phyloP scores from a whole-genome alignment of 1,139 yeast genomes.

The Taiozyma onychis region DNA sequence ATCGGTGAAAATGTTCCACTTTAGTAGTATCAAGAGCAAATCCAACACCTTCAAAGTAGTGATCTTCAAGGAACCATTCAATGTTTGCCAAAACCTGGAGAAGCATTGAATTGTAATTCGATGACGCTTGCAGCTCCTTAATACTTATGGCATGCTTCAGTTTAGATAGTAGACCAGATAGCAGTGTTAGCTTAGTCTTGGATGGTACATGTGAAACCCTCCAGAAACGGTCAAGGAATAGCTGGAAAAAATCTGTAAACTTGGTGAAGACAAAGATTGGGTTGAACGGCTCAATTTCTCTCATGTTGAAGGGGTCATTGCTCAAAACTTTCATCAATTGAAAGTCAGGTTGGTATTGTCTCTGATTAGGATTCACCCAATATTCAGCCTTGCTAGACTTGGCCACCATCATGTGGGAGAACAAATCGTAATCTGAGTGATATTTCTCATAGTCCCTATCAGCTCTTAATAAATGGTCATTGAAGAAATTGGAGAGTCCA shows the following conservation, averaged over 20 bases:
- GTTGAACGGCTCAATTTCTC: slow-evolving; percentile 10
- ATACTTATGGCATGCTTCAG: slow-evolving; percentile 3
- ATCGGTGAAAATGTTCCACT: slow-evolving; percentile 15
- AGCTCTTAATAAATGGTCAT: not conserved
- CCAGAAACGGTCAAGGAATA: slow-evolving; percentile 11
- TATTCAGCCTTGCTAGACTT: not conserved
- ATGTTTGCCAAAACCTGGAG: not conserved
- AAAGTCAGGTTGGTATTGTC: not conserved
- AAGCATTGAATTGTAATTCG: not conserved
- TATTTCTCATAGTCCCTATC: not conserved
- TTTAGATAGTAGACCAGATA: slow-evolving; percentile 10
- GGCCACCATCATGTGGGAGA: slow-evolving; percentile 7
- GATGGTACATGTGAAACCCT: not conserved
- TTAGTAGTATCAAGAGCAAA: not conserved
- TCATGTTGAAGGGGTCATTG: slow-evolving; percentile 13
- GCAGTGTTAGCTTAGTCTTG: slow-evolving; percentile 3
- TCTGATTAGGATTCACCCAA: not conserved
- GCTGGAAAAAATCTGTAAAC: slow-evolving; percentile 2
- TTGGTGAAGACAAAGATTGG: slow-evolving; percentile 5
- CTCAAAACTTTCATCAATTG: slow-evolving; percentile 12
- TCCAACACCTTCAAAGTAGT: not conserved
- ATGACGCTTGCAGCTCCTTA: not conserved
- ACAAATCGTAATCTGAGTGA: not conserved
- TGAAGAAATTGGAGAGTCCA: not conserved
- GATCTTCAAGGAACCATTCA: not conserved